These are phyloP conservation scores for Daedalea quercina DNA, from an alignment of 768 basidiomycete genomes.

Conservation along the genomic window DNA sequence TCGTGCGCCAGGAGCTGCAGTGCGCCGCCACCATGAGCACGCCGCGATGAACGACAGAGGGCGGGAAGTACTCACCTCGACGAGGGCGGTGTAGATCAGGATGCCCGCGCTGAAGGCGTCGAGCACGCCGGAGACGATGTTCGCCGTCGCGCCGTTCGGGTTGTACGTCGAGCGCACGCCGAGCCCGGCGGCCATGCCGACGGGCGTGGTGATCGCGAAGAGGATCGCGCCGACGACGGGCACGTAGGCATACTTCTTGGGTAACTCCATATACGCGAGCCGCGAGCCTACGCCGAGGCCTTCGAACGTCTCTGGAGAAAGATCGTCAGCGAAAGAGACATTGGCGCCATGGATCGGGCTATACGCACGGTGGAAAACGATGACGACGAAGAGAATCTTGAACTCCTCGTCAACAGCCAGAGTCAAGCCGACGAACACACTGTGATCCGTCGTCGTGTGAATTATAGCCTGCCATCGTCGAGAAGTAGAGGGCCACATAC, in stretches of 20 bases:
- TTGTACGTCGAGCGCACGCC: conserved; percentile 77
- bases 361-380: conserved; percentile 85
- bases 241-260: conserved; percentile 45
- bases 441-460: conserved; percentile 21
- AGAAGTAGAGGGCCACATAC: conserved; percentile 21
- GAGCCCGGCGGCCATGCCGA: conserved; percentile 80
- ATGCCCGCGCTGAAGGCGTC: conserved; percentile 87
- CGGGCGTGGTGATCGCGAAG: conserved; percentile 76
- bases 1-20: conserved; percentile 88
- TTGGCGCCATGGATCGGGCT: not conserved
- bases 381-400: conserved; percentile 80
- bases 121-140: conserved; percentile 77
- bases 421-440: conserved; percentile 83
- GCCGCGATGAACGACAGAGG: not conserved
- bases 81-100: conserved; percentile 79
- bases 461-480: not conserved
- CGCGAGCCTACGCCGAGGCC: conserved; percentile 91
- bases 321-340: not conserved
- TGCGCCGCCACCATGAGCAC: not conserved
- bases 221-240: conserved; percentile 54
- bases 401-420: conserved; percentile 84
- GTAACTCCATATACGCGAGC: conserved; percentile 67
- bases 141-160: conserved; percentile 66
- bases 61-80: conserved; percentile 48
- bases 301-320: conserved; percentile 78